phyloP scores from a whole-genome alignment of 345 rosid species.

The Pistacia vera region DNA sequence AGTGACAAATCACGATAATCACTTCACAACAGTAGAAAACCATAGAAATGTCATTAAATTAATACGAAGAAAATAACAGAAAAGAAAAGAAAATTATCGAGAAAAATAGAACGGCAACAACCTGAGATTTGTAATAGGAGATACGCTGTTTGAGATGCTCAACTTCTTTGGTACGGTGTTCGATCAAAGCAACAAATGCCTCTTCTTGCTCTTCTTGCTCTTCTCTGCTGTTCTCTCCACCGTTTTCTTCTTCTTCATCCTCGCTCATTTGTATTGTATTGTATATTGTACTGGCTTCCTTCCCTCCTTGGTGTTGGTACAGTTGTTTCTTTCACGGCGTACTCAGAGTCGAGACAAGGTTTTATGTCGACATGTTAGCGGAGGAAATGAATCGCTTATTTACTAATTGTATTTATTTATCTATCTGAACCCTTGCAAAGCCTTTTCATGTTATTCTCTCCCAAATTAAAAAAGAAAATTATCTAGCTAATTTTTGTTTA shows the following conservation, averaged over 20 bases:
- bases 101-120: constrained; percentile 12
- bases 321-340: background rate
- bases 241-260: constrained; percentile 10
- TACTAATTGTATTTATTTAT: background rate
- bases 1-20: background rate
- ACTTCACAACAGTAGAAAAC: background rate
- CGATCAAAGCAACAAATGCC: constrained; percentile 71
- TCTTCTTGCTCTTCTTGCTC: constrained; percentile 76
- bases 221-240: constrained; percentile 32
- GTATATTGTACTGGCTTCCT: background rate
- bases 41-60: background rate
- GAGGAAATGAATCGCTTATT: background rate
- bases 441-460: no score
- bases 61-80: background rate
- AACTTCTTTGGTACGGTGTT: constrained; percentile 69
- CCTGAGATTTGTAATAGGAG: constrained; percentile 75
- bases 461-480: no score
- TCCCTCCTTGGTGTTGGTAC: background rate
- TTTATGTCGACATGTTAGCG: background rate
- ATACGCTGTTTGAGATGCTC: constrained; percentile 64
- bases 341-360: background rate
- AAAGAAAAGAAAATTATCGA: background rate
- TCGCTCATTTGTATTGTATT: constrained; percentile 4
- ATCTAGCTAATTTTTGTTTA: no score
- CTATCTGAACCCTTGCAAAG: background rate